These are phyloP conservation scores for Phytophthora palmivora DNA, from an alignment of 352 stramenopile species.

Conservation along the genomic window DNA sequence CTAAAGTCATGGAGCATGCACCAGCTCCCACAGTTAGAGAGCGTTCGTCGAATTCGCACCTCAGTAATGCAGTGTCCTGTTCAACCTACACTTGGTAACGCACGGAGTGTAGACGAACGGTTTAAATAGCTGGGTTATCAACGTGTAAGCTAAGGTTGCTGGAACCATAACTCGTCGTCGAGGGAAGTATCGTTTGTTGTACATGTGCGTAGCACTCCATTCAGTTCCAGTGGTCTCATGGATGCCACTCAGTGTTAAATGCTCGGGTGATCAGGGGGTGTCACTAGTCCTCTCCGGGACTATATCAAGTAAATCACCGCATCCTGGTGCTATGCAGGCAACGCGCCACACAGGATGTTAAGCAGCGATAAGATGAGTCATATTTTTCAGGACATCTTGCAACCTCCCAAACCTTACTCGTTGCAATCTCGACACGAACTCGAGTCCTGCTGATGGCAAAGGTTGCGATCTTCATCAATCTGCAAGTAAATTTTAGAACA, in stretches of 20 bases:
- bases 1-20: not conserved
- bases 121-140: not conserved
- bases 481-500: too few relatives aligned
- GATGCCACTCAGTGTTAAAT: slow-evolving; percentile 29
- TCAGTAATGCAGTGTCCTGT: not conserved
- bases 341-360: slow-evolving; percentile 2
- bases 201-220: not conserved
- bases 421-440: too few relatives aligned
- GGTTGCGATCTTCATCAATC: too few relatives aligned
- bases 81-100: not conserved
- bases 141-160: not conserved
- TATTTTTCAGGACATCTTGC: too few relatives aligned
- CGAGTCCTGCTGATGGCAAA: too few relatives aligned
- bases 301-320: not conserved
- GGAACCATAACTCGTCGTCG: not conserved
- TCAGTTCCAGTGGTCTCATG: slow-evolving; percentile 11
- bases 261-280: slow-evolving; percentile 4
- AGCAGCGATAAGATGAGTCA: too few relatives aligned
- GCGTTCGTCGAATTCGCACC: slow-evolving; percentile 3
- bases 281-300: slow-evolving; percentile 7
- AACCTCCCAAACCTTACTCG: too few relatives aligned
- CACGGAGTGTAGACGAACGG: not conserved
- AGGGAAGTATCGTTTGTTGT: not conserved
- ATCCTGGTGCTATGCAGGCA: too few relatives aligned
- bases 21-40: slow-evolving; percentile 5